Evolutionary conservation across 345 rosid genomes (phyloP).

Genomic region (Pseudoturritis turrita): DNA sequence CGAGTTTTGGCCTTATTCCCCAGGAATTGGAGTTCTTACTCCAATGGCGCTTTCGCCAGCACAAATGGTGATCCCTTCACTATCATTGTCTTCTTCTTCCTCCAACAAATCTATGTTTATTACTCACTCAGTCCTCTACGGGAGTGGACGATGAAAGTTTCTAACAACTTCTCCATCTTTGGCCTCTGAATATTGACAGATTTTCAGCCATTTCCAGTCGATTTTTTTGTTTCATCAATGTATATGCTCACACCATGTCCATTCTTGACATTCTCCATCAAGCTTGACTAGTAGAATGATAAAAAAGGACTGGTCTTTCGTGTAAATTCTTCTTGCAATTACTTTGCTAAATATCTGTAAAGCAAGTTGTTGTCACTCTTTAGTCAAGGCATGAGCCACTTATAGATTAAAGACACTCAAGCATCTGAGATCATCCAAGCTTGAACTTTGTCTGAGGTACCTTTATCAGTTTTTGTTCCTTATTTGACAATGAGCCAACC

Average conservation of each 20-base stretch:
- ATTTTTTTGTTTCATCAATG: not conserved
- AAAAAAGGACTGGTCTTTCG: not conserved
- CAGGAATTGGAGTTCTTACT: constrained; percentile 30
- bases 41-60: constrained; percentile 10
- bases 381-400: not conserved
- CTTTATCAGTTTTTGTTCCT: not conserved
- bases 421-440: not conserved
- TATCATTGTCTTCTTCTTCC: constrained; percentile 18
- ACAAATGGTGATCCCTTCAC: constrained; percentile 3
- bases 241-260: not conserved
- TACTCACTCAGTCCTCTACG: constrained; percentile 28
- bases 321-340: not conserved
- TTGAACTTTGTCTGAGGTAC: not conserved
- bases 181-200: not conserved
- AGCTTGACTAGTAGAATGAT: not conserved
- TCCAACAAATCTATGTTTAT: constrained; percentile 27
- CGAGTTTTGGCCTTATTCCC: constrained; percentile 22
- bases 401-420: not conserved
- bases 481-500: not conserved
- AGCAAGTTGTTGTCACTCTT: not conserved
- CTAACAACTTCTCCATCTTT: not conserved
- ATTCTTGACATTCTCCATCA: constrained; percentile 9
- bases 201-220: not conserved
- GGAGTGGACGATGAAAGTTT: constrained; percentile 31
- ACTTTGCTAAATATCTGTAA: not conserved